Conservation (phyloP, 495 filamentous ascomycete genomes). For the Penicillium odoratum region DNA sequence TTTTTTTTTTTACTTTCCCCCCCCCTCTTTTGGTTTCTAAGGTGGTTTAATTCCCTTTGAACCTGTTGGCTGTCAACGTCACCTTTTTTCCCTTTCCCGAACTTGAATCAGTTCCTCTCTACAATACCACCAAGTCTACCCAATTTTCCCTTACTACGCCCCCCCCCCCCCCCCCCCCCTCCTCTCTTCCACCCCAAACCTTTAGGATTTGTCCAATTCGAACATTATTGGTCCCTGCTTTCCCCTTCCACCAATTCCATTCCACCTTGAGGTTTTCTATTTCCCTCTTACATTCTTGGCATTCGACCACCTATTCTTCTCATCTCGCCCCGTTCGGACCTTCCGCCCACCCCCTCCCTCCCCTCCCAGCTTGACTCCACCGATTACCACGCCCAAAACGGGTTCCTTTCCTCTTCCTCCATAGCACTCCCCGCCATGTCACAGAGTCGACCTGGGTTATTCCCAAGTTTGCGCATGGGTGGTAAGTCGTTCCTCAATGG, state of each 20-base stretch:
- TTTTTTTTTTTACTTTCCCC: not conserved
- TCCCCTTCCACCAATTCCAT: not conserved
- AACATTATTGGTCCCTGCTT: constrained; percentile 2
- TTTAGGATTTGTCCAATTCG: not conserved
- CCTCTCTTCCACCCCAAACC: not conserved
- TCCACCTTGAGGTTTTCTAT: not conserved
- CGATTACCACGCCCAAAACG: constrained; percentile 30
- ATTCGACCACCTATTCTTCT: constrained; percentile 23
- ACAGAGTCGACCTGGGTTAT: constrained; percentile 72
- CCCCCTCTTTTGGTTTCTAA: not conserved
- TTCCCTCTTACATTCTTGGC: constrained; percentile 26
- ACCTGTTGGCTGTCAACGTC: not conserved
- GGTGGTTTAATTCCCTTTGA: not conserved
- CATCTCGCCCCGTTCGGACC: constrained; percentile 28
- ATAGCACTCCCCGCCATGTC: constrained; percentile 57
- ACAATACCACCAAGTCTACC: not conserved
- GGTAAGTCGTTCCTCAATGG: constrained; percentile 52
- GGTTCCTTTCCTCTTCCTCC: constrained; percentile 26
- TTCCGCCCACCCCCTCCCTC: constrained; percentile 29
- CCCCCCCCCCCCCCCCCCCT: not conserved
- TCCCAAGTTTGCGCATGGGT: constrained; percentile 79
- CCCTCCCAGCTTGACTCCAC: constrained; percentile 27
- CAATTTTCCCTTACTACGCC: not conserved
- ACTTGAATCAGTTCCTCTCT: not conserved
- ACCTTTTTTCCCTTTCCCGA: not conserved